Evolutionary conservation across 257 asterid genomes (phyloP).

Genomic region (Solanum sitiens): DNA sequence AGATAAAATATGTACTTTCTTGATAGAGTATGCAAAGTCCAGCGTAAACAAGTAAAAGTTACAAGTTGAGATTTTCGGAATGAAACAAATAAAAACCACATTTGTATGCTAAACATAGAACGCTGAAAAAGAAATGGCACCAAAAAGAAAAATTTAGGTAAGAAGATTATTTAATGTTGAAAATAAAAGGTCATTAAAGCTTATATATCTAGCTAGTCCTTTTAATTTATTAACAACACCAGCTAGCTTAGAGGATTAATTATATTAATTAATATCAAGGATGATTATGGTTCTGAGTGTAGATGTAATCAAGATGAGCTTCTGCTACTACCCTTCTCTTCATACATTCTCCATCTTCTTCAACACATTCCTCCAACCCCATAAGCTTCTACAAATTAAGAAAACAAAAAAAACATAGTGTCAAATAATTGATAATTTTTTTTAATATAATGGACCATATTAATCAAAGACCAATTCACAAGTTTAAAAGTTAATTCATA

Average conservation of each 20-base stretch:
- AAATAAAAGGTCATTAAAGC: neutral
- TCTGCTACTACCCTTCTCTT: slow-evolving; percentile 52
- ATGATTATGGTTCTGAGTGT: slow-evolving; percentile 53
- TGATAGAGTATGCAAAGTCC: neutral
- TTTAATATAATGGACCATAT: neutral
- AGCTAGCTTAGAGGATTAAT: neutral
- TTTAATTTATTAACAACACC: neutral
- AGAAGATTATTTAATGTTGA: neutral
- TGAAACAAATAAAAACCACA: neutral
- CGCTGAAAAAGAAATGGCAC: neutral
- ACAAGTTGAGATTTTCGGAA: neutral
- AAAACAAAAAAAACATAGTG: neutral
- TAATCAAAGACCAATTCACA: neutral
- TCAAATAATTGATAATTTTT: neutral
- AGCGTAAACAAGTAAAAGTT: neutral
- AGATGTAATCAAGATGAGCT: slow-evolving; percentile 71
- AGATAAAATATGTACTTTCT: neutral
- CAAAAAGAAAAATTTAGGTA: neutral
- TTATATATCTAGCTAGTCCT: neutral
- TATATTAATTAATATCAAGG: slow-evolving; percentile 3
- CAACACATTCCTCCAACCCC: slow-evolving; percentile 23
- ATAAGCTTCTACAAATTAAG: slow-evolving; percentile 10
- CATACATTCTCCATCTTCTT: slow-evolving; percentile 37
- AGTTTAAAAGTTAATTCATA: neutral
- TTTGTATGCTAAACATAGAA: neutral